phyloP scores from a whole-genome alignment of 2,329 filamentous ascomycete species.

The Ceratocystis papillata region DNA sequence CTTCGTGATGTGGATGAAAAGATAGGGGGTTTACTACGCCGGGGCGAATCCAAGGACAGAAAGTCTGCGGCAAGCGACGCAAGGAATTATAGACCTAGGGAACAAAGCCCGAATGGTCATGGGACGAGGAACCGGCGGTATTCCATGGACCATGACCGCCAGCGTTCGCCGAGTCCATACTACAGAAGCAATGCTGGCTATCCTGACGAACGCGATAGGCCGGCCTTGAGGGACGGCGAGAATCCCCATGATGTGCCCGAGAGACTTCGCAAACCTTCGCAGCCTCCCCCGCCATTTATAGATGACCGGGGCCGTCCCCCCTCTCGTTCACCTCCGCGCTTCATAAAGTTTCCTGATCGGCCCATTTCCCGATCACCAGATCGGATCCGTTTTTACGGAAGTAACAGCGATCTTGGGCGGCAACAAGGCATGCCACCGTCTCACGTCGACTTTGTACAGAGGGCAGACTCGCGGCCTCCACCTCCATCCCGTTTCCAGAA shows the following conservation, averaged over 20 bases:
- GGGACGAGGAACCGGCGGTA: conserved; percentile 9
- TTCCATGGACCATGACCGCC: background rate
- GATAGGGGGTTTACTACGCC: background rate
- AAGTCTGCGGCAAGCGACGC: background rate
- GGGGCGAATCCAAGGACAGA: background rate
- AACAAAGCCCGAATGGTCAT: background rate
- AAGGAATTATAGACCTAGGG: conserved; percentile 3
- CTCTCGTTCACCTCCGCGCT: conserved; percentile 15
- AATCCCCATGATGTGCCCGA: conserved; percentile 9
- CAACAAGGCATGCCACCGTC: background rate
- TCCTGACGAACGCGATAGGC: background rate
- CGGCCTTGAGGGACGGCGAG: background rate
- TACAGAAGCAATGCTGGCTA: background rate
- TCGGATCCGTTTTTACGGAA: background rate
- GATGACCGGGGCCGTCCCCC: background rate
- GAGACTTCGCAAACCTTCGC: background rate
- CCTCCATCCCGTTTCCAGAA: background rate
- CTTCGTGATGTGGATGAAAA: conserved; percentile 18
- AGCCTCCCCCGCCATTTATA: background rate
- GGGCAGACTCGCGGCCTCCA: background rate
- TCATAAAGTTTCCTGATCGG: conserved; percentile 9
- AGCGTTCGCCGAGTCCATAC: background rate
- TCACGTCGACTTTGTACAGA: background rate
- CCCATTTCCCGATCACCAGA: conserved; percentile 16
- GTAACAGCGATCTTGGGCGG: background rate